Base-by-base conservation (phyloP, 805 yeast genomes). In the Metschnikowia arizonensis region DNA sequence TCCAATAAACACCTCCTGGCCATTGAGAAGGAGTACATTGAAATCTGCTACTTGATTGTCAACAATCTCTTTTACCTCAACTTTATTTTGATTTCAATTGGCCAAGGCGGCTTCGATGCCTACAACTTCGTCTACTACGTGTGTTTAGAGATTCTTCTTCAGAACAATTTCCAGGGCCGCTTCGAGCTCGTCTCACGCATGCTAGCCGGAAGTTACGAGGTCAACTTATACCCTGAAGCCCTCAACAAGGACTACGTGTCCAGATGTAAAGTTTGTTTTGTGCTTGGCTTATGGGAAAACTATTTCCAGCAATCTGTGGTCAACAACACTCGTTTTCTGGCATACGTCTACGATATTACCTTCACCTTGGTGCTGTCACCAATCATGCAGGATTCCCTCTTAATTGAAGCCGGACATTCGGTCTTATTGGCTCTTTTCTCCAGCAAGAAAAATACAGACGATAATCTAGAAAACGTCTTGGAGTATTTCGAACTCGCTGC, bases 331-430 rank as follows among this genome's bases (percentile, higher is more conserved):
- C 46, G 5, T 1, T 69, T 62, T 36, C 51, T 62, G 15, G 52
- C 52, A 4, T 37, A 50, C n/a, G 53, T 71, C 10, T 62, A 57
- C 44, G 58, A 63, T 6, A 51, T 67, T 1, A 62, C 74, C 18
- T 57, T 66, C 26, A 60, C 62, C 26, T 52, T 75, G 29, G 71
- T 63, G 19, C 49, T 50, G 23, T 43, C 63, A 39, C 49, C 44
- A 1, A 48, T 44, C 29, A 53, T 64, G 17, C 33, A 37, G 4
- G 57, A 57, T n/a, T 31, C 50, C 21, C 63, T 57, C 2, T 52
- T 79, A 4, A 61, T 81, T 9, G 91, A 85, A 56, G 77, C 83
- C 0, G 70, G 81, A 1, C 91, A 85, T 58, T 80, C 88, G 0
- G 83, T 82, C 0, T 49, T 71, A 15, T 55, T 71, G 28, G 57